phyloP scores from a whole-genome alignment of 2,329 filamentous ascomycete genomes.

The Aspergillus oerlinghausenensis region DNA sequence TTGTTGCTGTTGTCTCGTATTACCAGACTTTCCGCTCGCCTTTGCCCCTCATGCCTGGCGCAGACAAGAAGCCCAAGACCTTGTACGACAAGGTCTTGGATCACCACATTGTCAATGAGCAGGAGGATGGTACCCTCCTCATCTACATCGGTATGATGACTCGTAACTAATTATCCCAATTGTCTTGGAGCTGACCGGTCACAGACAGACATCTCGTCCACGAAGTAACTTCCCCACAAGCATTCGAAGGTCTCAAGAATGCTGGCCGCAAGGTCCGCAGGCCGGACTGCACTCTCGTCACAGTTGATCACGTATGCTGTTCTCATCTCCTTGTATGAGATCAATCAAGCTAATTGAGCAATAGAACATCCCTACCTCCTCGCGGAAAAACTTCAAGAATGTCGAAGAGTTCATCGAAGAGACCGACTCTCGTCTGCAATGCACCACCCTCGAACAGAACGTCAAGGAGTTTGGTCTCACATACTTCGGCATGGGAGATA shows the following conservation, averaged over 20 bases:
- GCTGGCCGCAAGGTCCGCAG: constrained; percentile 81
- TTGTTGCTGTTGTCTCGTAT: not conserved
- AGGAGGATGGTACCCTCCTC: constrained; percentile 85
- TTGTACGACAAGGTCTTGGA: constrained; percentile 98
- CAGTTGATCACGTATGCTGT: constrained; percentile 82
- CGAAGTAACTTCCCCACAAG: constrained; percentile 99
- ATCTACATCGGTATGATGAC: constrained; percentile 77
- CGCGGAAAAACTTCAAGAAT: constrained; percentile 88
- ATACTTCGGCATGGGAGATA: constrained; percentile 94
- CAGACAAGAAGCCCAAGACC: constrained; percentile 69
- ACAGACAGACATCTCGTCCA: constrained; percentile 91
- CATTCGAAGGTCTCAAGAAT: constrained; percentile 91
- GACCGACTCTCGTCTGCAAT: constrained; percentile 88
- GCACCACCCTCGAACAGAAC: constrained; percentile 92
- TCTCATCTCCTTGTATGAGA: constrained; percentile 7
- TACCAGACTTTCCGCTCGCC: not conserved
- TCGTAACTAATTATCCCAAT: constrained; percentile 2
- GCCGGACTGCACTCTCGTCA: constrained; percentile 94
- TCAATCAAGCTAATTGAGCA: constrained; percentile 3
- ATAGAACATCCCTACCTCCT: constrained; percentile 88
- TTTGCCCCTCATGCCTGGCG: constrained; percentile 65
- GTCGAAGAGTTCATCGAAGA: constrained; percentile 92
- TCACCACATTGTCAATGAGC: constrained; percentile 91
- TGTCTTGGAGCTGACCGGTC: constrained; percentile 18
- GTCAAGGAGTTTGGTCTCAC: constrained; percentile 95